Percentiles rank a stretch among this genome's conserved stretches.
phyloP scores from a whole-genome alignment of 331 rosid genomes.

The Acacia concinna region DNA sequence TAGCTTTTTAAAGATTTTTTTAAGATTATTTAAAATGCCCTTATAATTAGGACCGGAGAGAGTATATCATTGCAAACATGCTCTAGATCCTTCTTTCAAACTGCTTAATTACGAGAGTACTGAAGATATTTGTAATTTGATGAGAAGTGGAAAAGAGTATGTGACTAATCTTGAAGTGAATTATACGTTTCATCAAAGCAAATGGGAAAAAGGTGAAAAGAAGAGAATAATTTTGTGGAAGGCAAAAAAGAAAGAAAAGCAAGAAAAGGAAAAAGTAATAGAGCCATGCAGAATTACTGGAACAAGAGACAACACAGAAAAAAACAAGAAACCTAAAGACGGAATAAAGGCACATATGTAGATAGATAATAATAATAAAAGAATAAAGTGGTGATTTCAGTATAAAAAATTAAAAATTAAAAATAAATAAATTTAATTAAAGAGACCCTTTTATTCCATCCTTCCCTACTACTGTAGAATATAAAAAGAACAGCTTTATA shows the following conservation, averaged over 20 bases:
- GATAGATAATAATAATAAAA: slow-evolving; percentile 43
- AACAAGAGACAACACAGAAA: slow-evolving; percentile 61
- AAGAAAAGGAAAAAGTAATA: slow-evolving; percentile 33
- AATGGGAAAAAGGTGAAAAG: slow-evolving; percentile 34
- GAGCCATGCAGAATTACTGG: slow-evolving; percentile 45
- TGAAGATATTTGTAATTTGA: neutral
- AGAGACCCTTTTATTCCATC: slow-evolving; percentile 20
- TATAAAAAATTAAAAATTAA: slow-evolving; percentile 29
- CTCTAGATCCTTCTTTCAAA: neutral
- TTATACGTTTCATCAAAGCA: slow-evolving; percentile 10
- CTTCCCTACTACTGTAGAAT: slow-evolving; percentile 31
- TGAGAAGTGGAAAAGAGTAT: neutral
- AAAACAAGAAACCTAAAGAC: slow-evolving; percentile 56
- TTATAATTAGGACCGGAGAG: no score
- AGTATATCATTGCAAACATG: neutral
- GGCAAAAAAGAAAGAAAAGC: slow-evolving; percentile 42
- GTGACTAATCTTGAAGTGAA: slow-evolving; percentile 9
- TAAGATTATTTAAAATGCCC: no score
- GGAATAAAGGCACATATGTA: slow-evolving; percentile 50
- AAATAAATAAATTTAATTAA: slow-evolving; percentile 25
- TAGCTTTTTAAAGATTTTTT: no score
- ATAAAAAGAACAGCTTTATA: slow-evolving; percentile 41
- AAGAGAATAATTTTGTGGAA: slow-evolving; percentile 30
- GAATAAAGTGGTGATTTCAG: slow-evolving; percentile 48
- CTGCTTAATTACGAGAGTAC: neutral